Conservation (phyloP, 768 basidiomycete genomes). For the Suillus brevipes region DNA sequence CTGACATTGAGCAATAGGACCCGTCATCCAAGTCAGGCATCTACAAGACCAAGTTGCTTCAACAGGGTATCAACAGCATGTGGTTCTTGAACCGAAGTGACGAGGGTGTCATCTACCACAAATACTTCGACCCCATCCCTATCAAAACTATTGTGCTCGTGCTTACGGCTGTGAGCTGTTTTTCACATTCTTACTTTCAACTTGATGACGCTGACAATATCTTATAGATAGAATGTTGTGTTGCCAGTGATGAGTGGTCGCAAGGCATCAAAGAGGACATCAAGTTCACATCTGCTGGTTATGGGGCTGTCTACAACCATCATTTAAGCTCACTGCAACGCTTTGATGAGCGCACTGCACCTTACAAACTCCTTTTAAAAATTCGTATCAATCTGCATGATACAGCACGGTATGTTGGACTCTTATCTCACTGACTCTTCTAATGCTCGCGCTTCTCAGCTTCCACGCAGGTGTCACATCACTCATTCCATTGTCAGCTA, state of each 20-base stretch:
- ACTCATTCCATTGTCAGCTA: no score
- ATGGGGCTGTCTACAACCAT: conserved; percentile 1
- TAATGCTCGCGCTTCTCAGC: no score
- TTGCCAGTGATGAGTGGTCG: neutral
- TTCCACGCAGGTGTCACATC: no score
- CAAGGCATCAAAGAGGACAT: neutral
- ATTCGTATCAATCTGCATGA: neutral
- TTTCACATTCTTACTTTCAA: neutral
- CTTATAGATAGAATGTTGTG: neutral
- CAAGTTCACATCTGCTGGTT: neutral
- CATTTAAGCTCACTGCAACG: conserved; percentile 8
- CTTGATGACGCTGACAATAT: neutral
- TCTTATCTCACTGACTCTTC: no score
- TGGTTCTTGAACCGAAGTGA: neutral
- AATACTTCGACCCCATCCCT: neutral
- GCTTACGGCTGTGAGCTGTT: neutral
- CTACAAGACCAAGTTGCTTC: neutral
- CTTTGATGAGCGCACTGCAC: conserved; percentile 8
- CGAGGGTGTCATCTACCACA: neutral
- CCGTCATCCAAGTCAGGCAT: neutral
- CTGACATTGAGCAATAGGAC: neutral
- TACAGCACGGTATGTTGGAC: no score
- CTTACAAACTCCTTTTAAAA: neutral
- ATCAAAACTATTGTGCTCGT: neutral
- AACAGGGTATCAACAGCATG: neutral